phyloP scores from a whole-genome alignment of 2,329 filamentous ascomycete species.

The Colletotrichum nymphaeae region DNA sequence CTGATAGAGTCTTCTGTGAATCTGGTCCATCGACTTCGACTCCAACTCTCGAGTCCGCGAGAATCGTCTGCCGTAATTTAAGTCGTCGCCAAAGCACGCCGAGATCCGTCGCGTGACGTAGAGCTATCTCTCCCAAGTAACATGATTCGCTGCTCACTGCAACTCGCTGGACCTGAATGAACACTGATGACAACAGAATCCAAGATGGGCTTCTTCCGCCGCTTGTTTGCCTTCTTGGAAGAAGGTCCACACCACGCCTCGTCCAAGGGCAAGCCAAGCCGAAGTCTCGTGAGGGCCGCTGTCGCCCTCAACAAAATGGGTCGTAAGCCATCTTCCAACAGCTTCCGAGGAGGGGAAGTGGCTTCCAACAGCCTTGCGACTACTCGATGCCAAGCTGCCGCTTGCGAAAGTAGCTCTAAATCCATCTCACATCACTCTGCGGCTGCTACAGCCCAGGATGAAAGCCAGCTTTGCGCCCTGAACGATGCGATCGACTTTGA shows the following conservation, averaged over 20 bases:
- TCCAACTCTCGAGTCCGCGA: not conserved
- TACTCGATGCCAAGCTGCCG: not conserved
- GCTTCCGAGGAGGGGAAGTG: not conserved
- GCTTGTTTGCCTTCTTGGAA: not conserved
- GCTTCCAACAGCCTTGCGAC: not conserved
- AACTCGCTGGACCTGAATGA: too few species aligned
- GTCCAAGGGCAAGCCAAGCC: not conserved
- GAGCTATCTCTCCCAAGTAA: not conserved
- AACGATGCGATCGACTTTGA: not conserved
- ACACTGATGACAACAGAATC: not conserved
- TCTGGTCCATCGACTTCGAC: not conserved
- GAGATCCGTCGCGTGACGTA: not conserved
- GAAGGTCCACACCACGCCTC: not conserved
- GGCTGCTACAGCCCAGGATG: not conserved
- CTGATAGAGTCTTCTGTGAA: not conserved
- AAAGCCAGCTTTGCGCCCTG: not conserved
- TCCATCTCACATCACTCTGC: not conserved
- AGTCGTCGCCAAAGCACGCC: not conserved
- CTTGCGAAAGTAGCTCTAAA: not conserved
- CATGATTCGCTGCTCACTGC: not conserved
- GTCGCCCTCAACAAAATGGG: not conserved
- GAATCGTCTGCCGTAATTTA: not conserved
- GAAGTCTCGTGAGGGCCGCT: not conserved
- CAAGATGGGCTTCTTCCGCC: not conserved
- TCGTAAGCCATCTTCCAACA: not conserved